Percentiles rank a stretch among this genome's conserved stretches.
Conservation (phyloP, 768 basidiomycete species). For the Dacryopinax spathularia region DNA sequence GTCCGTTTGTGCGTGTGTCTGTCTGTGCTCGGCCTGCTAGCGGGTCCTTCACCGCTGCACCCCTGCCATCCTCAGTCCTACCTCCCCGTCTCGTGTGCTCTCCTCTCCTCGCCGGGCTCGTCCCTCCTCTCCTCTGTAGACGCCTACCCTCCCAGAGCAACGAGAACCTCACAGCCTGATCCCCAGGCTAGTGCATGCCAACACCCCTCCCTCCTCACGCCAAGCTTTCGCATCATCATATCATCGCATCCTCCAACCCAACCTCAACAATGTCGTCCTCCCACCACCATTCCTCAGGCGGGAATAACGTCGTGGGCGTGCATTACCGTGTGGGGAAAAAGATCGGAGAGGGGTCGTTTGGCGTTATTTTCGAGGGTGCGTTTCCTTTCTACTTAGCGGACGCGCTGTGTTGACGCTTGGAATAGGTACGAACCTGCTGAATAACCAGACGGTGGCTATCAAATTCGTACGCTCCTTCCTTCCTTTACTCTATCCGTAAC, state of each 20-base stretch:
- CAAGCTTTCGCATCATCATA: not conserved
- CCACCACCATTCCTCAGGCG: conserved; percentile 8
- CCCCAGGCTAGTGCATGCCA: not conserved
- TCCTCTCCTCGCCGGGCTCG: not conserved
- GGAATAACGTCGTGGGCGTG: conserved; percentile 55
- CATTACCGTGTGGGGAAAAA: conserved; percentile 98
- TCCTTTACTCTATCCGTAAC: conserved; percentile 11
- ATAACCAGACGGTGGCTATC: conserved; percentile 97
- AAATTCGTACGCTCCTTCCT: conserved; percentile 76
- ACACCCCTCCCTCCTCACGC: not conserved
- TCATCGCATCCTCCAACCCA: not conserved
- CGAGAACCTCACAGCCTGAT: not conserved
- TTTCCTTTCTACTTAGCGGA: conserved; percentile 6
- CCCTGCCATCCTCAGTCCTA: not conserved
- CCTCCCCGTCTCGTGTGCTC: not conserved
- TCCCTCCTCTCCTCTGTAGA: not conserved
- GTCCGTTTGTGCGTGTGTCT: too few species aligned
- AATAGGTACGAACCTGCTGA: conserved; percentile 89
- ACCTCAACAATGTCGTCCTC: not conserved
- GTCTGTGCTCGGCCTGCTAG: too few species aligned
- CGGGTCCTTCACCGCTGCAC: too few species aligned
- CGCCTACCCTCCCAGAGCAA: not conserved
- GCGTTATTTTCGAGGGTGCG: conserved; percentile 85
- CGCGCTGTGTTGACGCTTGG: conserved; percentile 4
- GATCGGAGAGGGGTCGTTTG: conserved; percentile 98